Base-by-base conservation (phyloP, 345 rosid species). In the Sisymbrium irio region DNA sequence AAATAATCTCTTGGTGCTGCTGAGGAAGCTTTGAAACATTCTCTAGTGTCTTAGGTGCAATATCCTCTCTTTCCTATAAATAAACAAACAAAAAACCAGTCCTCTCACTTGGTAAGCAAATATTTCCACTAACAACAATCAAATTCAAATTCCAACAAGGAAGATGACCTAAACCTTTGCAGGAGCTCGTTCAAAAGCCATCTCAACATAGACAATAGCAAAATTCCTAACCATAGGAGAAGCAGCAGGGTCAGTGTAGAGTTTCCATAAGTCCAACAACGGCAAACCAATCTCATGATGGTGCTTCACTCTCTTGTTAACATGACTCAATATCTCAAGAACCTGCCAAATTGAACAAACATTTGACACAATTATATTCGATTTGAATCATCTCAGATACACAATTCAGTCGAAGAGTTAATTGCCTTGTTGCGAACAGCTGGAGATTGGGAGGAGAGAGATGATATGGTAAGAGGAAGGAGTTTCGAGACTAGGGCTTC, bases 261-360 rank as follows among this genome's bases (percentile, higher is more conserved):
- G 74, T 65, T 74, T 80, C 97, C 97, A 94, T 28, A 94, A 74
- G 45, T 83, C 85, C 9, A 50, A 51, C 77, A 94, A 81, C 1
- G 98, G 98, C 82, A 94, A 83, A 59, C 83, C 87, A 71, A 94
- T 94, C 56, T 86, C 87, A 50, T 65, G 83, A 73, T 86, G 96
- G 80, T 91, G 89, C 71, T 91, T 94, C 81, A 94, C 96, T 84
- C 97, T 87, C 85, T 88, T 91, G 85, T 94, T 94, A 72, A 91
- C 97, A 70, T 94, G 98, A 81, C 95, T 89, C 79, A 94, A 73
- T 62, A 94, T 88, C 83, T 94, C 98, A 70, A 94, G 95, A 81
- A 91, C 98, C 98, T 94, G 82, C 39, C 28, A 63, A 44, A 65
- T 45, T 45, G 64, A 74, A 37, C 9, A 65, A n/a, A 10, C 40